Percentiles rank a stretch among this genome's conserved stretches.
These are phyloP conservation scores for Calycina marina DNA, from an alignment of 2,329 filamentous ascomycete genomes.

Conservation along the genomic window DNA sequence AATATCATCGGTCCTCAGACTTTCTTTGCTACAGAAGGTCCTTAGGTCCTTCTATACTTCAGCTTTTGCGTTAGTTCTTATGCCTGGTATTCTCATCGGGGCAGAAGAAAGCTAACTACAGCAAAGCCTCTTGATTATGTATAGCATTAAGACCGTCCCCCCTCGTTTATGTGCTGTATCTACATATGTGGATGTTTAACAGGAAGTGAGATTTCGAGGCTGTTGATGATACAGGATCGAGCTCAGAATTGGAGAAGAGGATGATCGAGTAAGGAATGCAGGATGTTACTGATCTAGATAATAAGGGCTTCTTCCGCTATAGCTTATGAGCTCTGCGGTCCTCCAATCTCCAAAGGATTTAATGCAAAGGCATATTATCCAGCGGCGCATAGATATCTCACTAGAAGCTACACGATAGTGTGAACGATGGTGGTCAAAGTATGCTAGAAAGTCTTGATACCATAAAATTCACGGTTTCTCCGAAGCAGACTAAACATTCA, in stretches of 20 bases:
- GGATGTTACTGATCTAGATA: conserved; percentile 40
- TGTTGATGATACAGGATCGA: conserved; percentile 13
- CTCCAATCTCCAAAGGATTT: no score
- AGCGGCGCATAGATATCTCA: no score
- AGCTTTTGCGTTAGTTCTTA: no score
- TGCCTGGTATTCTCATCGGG: background rate
- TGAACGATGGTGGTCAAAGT: no score
- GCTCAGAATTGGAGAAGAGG: conserved; percentile 30
- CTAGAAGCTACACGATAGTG: no score
- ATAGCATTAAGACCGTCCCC: conserved; percentile 36
- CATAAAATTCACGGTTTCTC: no score
- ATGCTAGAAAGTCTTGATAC: no score
- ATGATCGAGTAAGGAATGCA: conserved; percentile 39
- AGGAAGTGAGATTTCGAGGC: conserved; percentile 36
- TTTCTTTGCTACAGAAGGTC: conserved; percentile 16
- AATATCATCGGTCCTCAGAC: conserved; percentile 34
- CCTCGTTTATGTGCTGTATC: conserved; percentile 34
- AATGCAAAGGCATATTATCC: no score
- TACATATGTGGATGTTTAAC: conserved; percentile 40
- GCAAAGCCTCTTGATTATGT: conserved; percentile 40
- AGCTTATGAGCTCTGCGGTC: no score
- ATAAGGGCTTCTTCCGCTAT: no score
- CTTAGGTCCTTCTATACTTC: conserved; percentile 6
- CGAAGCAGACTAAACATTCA: no score
- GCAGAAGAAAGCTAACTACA: conserved; percentile 5